Evolutionary conservation across 495 filamentous ascomycete species (phyloP).

Genomic region (Penicillium simplicissimum): DNA sequence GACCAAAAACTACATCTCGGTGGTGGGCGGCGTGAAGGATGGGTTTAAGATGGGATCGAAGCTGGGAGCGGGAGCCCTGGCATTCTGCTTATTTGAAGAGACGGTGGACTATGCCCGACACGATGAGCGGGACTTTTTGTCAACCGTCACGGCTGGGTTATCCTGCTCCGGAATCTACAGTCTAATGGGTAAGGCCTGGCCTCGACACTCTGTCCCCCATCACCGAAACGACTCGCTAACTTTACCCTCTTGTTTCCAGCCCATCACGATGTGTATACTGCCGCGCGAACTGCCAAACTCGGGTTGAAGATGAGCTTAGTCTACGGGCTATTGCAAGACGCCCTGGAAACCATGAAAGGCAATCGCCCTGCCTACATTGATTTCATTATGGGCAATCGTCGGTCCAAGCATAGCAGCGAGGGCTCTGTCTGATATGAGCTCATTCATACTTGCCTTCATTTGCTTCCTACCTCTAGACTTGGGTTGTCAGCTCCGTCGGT

Average conservation of each 20-base stretch:
- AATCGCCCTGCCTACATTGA: constrained; percentile 72
- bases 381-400: constrained; percentile 52
- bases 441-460: neutral
- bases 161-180: constrained; percentile 84
- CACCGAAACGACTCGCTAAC: constrained; percentile 19
- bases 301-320: constrained; percentile 74
- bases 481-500: neutral
- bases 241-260: constrained; percentile 47
- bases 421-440: constrained; percentile 22
- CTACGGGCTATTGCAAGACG: constrained; percentile 82
- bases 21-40: constrained; percentile 72
- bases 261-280: constrained; percentile 76
- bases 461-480: neutral
- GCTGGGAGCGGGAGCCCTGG: constrained; percentile 62
- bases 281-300: constrained; percentile 79
- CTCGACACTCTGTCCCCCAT: neutral
- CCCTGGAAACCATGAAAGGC: constrained; percentile 61
- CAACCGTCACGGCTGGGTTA: constrained; percentile 62
- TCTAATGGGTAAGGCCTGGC: constrained; percentile 66
- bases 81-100: constrained; percentile 77
- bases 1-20: constrained; percentile 86
- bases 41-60: constrained; percentile 74
- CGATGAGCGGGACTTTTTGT: constrained; percentile 25
- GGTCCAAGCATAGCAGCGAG: constrained; percentile 19
- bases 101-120: constrained; percentile 75